Evolutionary conservation across 1,284 basidiomycete genomes (phyloP).

Genomic region (Ceratobasidium sp.): DNA sequence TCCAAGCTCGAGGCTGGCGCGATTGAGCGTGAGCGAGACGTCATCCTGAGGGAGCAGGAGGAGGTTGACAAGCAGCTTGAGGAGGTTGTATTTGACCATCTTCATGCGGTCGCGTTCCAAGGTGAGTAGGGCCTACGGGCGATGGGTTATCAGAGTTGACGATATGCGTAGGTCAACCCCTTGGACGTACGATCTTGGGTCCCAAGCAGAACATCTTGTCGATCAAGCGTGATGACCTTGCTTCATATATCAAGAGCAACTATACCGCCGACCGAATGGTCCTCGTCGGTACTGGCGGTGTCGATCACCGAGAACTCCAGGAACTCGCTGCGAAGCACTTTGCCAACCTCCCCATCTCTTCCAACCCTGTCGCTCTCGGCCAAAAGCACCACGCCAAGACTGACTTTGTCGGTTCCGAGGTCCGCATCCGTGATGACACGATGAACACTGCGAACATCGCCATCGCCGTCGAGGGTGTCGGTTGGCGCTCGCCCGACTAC

Average conservation of each 20-base stretch:
- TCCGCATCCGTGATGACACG: slow-evolving; percentile 93
- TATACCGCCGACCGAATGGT: slow-evolving; percentile 99
- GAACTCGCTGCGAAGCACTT: slow-evolving; percentile 96
- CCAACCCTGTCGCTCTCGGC: slow-evolving; percentile 89
- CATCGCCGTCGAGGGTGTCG: slow-evolving; percentile 96
- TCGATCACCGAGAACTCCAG: slow-evolving; percentile 92
- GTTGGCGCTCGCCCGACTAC: slow-evolving; percentile 98
- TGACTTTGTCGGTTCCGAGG: slow-evolving; percentile 92
- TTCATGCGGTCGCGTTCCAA: slow-evolving; percentile 97
- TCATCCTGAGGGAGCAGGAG: slow-evolving; percentile 97
- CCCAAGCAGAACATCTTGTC: slow-evolving; percentile 97
- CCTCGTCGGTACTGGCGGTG: slow-evolving; percentile 94
- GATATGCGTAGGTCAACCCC: slow-evolving; percentile 72
- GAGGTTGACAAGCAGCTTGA: slow-evolving; percentile 99
- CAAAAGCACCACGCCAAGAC: slow-evolving; percentile 74
- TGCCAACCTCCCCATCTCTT: slow-evolving; percentile 83
- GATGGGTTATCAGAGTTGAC: slow-evolving; percentile 37
- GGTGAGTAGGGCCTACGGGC: slow-evolving; percentile 58
- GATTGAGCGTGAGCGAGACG: slow-evolving; percentile 95
- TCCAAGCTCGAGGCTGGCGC: slow-evolving; percentile 90
- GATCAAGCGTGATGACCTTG: slow-evolving; percentile 90
- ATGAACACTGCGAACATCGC: slow-evolving; percentile 90
- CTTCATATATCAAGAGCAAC: slow-evolving; percentile 94
- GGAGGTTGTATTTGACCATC: slow-evolving; percentile 98
- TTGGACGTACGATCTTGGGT: slow-evolving; percentile 97